Conservation (phyloP, 768 basidiomycete genomes). For the Rhizopogon sp. region DNA sequence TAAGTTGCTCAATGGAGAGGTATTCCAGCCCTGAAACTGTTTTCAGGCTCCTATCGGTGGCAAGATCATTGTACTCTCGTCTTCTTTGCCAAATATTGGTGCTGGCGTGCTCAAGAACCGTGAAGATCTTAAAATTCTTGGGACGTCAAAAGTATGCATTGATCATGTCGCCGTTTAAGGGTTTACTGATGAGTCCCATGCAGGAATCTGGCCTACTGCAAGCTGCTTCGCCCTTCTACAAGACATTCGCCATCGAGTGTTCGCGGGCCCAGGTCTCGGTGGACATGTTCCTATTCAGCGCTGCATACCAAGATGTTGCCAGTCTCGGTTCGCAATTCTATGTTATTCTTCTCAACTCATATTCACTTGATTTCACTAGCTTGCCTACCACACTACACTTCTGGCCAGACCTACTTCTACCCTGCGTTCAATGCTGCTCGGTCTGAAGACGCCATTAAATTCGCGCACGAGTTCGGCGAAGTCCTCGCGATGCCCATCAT, state of each 20-base stretch:
- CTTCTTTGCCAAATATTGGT: slow-evolving; percentile 83
- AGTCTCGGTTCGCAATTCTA: slow-evolving; percentile 59
- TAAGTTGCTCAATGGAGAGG: slow-evolving; percentile 23
- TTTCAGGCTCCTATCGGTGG: slow-evolving; percentile 85
- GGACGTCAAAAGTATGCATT: slow-evolving; percentile 75
- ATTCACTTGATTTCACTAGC: slow-evolving; percentile 38
- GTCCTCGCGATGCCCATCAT: slow-evolving; percentile 92
- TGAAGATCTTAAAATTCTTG: slow-evolving; percentile 94
- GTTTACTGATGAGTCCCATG: slow-evolving; percentile 1
- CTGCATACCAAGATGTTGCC: slow-evolving; percentile 92
- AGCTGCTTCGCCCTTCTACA: slow-evolving; percentile 94
- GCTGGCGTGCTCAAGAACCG: slow-evolving; percentile 91
- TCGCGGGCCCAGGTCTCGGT: slow-evolving; percentile 96
- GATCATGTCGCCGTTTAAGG: not conserved
- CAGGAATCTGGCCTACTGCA: slow-evolving; percentile 91
- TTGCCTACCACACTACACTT: slow-evolving; percentile 93
- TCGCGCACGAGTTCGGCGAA: slow-evolving; percentile 95
- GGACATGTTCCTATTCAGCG: slow-evolving; percentile 98
- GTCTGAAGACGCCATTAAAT: slow-evolving; percentile 95
- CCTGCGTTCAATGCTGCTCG: slow-evolving; percentile 95
- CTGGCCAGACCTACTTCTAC: slow-evolving; percentile 97
- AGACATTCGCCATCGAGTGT: slow-evolving; percentile 98
- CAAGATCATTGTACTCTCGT: slow-evolving; percentile 84
- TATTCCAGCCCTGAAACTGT: not conserved
- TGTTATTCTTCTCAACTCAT: not conserved